A percentile compares a stretch with the other conserved stretches of the same genome.
Evolutionary conservation across 1,284 basidiomycete genomes (phyloP).

Genomic region (Pseudozyma pruni): DNA sequence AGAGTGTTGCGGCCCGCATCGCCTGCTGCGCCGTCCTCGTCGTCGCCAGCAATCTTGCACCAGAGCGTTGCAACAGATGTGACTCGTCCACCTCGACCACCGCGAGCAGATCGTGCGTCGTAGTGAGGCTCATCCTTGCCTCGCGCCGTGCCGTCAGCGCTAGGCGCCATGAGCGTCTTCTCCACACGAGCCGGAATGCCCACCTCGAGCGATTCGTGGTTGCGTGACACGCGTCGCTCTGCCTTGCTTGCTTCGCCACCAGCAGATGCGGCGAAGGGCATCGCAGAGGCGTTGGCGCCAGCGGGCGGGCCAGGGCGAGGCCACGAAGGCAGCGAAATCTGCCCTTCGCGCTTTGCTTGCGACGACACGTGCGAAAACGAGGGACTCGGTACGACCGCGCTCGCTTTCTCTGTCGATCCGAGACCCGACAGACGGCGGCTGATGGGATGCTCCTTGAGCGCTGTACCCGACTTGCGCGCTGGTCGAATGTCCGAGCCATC

Average conservation of each 20-base stretch:
- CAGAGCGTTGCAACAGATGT: slow-evolving; percentile 79
- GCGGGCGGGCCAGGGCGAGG: slow-evolving; percentile 31
- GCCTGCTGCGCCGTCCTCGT: slow-evolving; percentile 15
- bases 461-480: slow-evolving; percentile 47
- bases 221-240: slow-evolving; percentile 23
- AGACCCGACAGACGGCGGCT: slow-evolving; percentile 34
- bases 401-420: slow-evolving; percentile 12
- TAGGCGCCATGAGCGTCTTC: slow-evolving; percentile 26
- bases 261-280: background rate
- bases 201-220: slow-evolving; percentile 32
- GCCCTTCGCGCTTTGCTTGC: slow-evolving; percentile 25
- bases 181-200: slow-evolving; percentile 40
- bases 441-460: slow-evolving; percentile 50
- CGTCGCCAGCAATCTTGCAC: slow-evolving; percentile 69
- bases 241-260: background rate
- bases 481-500: slow-evolving; percentile 42
- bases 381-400: slow-evolving; percentile 8
- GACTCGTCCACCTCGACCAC: slow-evolving; percentile 80
- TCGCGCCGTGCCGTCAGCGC: slow-evolving; percentile 1
- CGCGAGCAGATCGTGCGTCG: slow-evolving; percentile 79
- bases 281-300: background rate
- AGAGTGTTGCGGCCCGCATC: slow-evolving; percentile 9
- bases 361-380: slow-evolving; percentile 3
- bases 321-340: slow-evolving; percentile 44
- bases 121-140: slow-evolving; percentile 68